Base-by-base conservation (phyloP, 1,284 basidiomycete genomes). In the Fomitiporia mediterranea region DNA sequence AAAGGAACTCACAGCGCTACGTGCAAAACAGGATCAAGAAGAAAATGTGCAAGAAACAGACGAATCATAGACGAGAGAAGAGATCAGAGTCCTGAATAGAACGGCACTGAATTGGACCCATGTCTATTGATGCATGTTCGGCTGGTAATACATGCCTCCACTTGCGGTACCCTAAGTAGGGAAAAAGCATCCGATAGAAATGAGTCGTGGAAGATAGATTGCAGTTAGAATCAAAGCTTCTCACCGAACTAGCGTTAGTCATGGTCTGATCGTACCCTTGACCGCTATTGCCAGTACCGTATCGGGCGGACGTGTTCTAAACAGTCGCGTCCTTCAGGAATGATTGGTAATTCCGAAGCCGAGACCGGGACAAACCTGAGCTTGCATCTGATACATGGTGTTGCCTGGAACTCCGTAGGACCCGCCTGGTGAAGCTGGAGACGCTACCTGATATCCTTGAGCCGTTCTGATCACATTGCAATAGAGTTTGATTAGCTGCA, bases 61-160 rank as follows among this genome's bases (percentile, higher is more conserved):
- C 27, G 30, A 7, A 23, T 15, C 23, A 51, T 15, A 51, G 7
- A 38, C 17, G 11, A 15, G 13, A n/a, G 15, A 37, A 25, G 28
- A 3, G 21, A 28, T 38, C 13, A 23, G 49, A 40, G 48, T 11
- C 35, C 11, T 6, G 35, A 37, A 37, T 37, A 13, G 19, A 8
- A 19, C 39, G 8, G 39, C 2, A 13, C 25, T 25, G 23, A 44
- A 44, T 9, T 17, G 23, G 25, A 51, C n/a, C 28, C 38, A 32
- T 28, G 46, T 40, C 37, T 42, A 50, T 17, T 55, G 53, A 55
- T 48, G 43, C 25, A 34, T 37, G 37, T 39, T 37, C 7, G 34
- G 37, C 25, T 55, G 53, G 46, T 47, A 47, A 34, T 55, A 55
- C 46, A 49, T 55, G 27, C 27, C 34, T 15, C 32, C 53, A 40